phyloP scores from a whole-genome alignment of 495 filamentous ascomycete genomes.

The Pseudoneurospora amorphoporcata region DNA sequence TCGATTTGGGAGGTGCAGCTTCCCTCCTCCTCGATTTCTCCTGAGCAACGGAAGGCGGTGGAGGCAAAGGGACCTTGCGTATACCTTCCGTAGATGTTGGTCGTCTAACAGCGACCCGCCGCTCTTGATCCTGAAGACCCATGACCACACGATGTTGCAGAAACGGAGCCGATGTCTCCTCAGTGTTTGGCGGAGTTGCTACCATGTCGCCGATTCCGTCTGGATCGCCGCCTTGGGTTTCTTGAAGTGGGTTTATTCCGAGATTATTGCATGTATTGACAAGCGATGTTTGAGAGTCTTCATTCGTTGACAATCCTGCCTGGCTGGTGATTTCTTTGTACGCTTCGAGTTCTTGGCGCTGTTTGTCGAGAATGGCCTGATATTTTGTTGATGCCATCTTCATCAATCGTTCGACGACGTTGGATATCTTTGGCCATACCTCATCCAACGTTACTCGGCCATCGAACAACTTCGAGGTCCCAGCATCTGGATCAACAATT shows the following conservation, averaged over 20 bases:
- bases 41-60: constrained; percentile 25
- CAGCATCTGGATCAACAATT: not conserved
- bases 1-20: constrained; percentile 20
- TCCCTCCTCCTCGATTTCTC: constrained; percentile 28
- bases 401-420: not conserved
- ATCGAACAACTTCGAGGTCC: not conserved
- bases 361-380: not conserved
- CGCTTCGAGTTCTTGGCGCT: not conserved
- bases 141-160: not conserved
- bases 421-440: not conserved
- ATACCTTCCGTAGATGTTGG: constrained; percentile 18
- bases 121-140: constrained; percentile 1
- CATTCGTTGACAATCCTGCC: not conserved
- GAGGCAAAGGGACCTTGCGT: not conserved
- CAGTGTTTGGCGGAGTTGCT: not conserved
- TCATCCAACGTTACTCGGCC: not conserved
- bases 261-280: not conserved
- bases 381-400: not conserved
- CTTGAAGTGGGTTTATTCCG: not conserved
- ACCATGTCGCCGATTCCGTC: not conserved
- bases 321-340: not conserved
- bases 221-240: not conserved
- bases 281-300: not conserved
- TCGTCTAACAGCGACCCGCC: constrained; percentile 30
- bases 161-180: not conserved